phyloP scores from a whole-genome alignment of 257 asterid genomes.

The Catharanthus roseus region DNA sequence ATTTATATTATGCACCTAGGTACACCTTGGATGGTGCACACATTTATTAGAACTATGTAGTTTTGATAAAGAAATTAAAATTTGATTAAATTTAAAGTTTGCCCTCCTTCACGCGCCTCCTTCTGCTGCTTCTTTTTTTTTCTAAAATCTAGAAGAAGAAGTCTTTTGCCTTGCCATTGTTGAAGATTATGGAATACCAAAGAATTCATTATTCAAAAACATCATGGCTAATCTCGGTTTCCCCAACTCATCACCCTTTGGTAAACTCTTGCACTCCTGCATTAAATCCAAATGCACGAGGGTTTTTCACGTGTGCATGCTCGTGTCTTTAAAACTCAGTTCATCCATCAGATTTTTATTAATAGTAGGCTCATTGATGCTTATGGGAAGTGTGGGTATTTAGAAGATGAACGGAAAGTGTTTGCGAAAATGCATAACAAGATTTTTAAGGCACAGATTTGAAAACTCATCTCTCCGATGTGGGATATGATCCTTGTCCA shows the following conservation, averaged over 20 bases:
- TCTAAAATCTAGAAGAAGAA: not conserved
- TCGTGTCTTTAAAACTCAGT: slow-evolving; percentile 4
- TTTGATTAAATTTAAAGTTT: too few relatives aligned
- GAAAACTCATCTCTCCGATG: too few relatives aligned
- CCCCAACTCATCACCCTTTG: slow-evolving; percentile 6
- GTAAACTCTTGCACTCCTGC: slow-evolving; percentile 9
- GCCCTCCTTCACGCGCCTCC: too few relatives aligned
- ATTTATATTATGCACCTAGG: too few relatives aligned
- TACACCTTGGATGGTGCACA: too few relatives aligned
- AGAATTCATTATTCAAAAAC: slow-evolving; percentile 3
- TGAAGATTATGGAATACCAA: slow-evolving; percentile 14
- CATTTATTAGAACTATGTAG: too few relatives aligned
- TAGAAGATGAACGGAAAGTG: slow-evolving; percentile 15
- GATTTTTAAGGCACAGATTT: too few relatives aligned
- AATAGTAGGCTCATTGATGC: slow-evolving; percentile 13
- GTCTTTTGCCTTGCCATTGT: not conserved
- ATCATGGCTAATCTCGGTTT: not conserved
- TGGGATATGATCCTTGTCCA: too few relatives aligned
- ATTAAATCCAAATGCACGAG: not conserved
- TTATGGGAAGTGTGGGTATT: slow-evolving; percentile 20
- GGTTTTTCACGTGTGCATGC: not conserved
- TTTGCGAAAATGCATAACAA: slow-evolving; percentile 17
- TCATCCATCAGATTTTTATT: slow-evolving; percentile 4
- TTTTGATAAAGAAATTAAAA: too few relatives aligned
- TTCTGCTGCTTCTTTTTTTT: too few relatives aligned